Evolutionary conservation across 768 basidiomycete genomes (phyloP).

Genomic region (Cytidiella melzeri): DNA sequence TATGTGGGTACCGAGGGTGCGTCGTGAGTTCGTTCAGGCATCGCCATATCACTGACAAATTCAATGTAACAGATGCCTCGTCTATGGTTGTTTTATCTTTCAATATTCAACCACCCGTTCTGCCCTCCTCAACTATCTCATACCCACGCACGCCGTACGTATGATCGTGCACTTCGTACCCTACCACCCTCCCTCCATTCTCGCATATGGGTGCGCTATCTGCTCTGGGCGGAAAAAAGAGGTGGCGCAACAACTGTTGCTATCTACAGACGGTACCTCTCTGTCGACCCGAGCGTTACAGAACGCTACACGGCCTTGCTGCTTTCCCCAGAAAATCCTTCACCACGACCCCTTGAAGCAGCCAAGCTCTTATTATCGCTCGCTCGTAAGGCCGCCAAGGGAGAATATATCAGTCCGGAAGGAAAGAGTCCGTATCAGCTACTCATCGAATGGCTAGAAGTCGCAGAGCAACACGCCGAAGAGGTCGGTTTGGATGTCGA

Average conservation of each 20-base stretch:
- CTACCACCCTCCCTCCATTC: conserved; percentile 89
- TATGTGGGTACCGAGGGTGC: conserved; percentile 89
- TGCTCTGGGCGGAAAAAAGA: conserved; percentile 83
- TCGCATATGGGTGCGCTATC: conserved; percentile 89
- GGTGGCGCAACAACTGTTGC: conserved; percentile 74
- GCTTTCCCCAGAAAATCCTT: conserved; percentile 49
- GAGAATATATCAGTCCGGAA: conserved; percentile 81
- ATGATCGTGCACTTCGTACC: conserved; percentile 90
- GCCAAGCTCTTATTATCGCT: conserved; percentile 84
- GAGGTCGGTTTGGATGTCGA: conserved; percentile 87
- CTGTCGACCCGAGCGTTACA: conserved; percentile 73
- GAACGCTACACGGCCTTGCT: conserved; percentile 72
- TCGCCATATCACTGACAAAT: conserved; percentile 1
- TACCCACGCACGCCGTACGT: conserved; percentile 90
- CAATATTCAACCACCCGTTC: conserved; percentile 81
- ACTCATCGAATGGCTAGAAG: conserved; percentile 86
- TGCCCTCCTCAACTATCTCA: conserved; percentile 81
- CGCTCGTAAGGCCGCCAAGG: conserved; percentile 76
- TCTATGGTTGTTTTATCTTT: conserved; percentile 90
- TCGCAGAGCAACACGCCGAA: conserved; percentile 85
- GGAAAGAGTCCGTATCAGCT: conserved; percentile 95
- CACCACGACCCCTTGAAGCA: conserved; percentile 82
- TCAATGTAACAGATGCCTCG: conserved; percentile 65
- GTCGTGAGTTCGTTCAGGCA: conserved; percentile 18
- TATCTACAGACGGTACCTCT: conserved; percentile 86